These are phyloP conservation scores for Coelastrella sp. DNA, from an alignment of 139 green algal genomes.

Conservation along the genomic window DNA sequence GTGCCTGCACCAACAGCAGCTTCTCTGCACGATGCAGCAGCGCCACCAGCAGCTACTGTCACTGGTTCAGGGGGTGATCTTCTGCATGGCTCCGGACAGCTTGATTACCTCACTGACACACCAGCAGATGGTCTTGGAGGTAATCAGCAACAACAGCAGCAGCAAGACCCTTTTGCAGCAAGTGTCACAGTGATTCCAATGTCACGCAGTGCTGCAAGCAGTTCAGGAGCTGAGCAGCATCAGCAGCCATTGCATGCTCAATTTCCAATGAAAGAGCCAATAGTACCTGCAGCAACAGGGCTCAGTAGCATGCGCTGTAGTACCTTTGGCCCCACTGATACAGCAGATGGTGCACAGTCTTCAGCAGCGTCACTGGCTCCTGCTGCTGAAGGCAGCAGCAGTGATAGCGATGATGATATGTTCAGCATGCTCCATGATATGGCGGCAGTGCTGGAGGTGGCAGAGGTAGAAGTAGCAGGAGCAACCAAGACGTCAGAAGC, in stretches of 20 bases:
- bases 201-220: background rate
- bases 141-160: background rate
- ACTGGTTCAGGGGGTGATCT: no score
- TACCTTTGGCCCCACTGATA: no score
- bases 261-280: no score
- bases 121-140: background rate
- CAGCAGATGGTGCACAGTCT: no score
- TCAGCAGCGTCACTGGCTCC: background rate
- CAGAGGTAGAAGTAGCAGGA: conserved; percentile 19
- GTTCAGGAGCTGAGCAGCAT: no score
- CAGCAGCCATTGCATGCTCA: no score
- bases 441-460: conserved; percentile 37
- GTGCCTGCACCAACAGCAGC: background rate
- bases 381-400: background rate
- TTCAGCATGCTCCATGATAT: conserved; percentile 44
- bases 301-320: no score
- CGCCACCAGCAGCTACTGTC: no score
- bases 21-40: background rate
- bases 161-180: background rate
- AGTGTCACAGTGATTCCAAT: background rate
- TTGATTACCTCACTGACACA: no score
- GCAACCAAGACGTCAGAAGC: background rate
- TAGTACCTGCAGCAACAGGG: no score
- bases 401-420: conserved; percentile 23
- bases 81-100: no score